phyloP scores from a whole-genome alignment of 2,329 filamentous ascomycete species.

The Claviceps africana region DNA sequence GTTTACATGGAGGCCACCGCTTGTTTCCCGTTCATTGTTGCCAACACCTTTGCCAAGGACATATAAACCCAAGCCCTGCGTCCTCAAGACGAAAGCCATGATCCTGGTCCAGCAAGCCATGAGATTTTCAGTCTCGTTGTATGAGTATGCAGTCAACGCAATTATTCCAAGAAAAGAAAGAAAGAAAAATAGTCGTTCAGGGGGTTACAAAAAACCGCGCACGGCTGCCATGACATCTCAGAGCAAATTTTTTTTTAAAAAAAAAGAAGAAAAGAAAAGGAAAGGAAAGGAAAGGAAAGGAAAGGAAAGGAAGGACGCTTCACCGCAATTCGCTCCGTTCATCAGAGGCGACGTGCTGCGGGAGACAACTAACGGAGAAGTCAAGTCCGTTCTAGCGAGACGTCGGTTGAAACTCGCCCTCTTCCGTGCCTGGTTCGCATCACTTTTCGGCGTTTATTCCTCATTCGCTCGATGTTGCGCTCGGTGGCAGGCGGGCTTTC shows the following conservation, averaged over 20 bases:
- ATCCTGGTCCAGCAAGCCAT: neutral
- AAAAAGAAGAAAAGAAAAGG: no score
- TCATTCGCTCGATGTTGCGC: constrained; percentile 11
- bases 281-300: no score
- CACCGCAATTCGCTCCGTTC: neutral
- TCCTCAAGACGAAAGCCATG: no score
- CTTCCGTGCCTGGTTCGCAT: neutral
- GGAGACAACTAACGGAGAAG: neutral
- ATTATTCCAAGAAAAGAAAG: neutral
- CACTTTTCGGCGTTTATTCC: constrained; percentile 4
- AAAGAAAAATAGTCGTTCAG: neutral
- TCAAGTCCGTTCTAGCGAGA: neutral
- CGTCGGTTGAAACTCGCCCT: neutral
- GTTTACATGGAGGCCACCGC: constrained; percentile 52
- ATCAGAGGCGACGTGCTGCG: neutral
- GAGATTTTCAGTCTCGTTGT: neutral
- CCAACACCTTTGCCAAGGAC: constrained; percentile 51
- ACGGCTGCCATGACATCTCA: neutral
- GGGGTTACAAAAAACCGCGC: neutral
- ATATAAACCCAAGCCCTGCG: constrained; percentile 8
- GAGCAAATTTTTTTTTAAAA: no score
- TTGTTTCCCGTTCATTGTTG: constrained; percentile 53
- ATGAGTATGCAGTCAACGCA: neutral
- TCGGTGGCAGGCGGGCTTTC: constrained; percentile 12
- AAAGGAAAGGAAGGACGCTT: no score